Evolutionary conservation across 768 basidiomycete species (phyloP).

Genomic region (Termitomyces titanicus): DNA sequence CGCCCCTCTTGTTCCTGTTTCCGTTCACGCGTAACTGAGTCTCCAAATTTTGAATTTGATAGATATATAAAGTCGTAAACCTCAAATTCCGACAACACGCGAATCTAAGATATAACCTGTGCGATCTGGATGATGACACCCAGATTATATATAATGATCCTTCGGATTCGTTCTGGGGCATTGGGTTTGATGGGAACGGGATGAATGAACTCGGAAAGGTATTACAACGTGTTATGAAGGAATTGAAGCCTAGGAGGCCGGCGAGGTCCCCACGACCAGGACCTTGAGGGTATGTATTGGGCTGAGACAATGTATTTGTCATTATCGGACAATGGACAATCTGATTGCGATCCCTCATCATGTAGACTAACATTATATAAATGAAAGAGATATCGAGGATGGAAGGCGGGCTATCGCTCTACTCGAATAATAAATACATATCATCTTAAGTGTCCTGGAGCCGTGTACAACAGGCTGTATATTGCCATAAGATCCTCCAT

Average conservation of each 20-base stretch:
- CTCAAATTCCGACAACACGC: slow-evolving; percentile 72
- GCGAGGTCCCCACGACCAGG: not conserved
- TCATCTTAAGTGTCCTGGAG: no score
- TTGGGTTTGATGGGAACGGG: slow-evolving; percentile 44
- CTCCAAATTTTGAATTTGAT: not conserved
- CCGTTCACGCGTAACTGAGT: not conserved
- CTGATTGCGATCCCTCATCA: no score
- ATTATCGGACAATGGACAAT: no score
- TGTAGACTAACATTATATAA: no score
- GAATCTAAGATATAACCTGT: slow-evolving; percentile 47
- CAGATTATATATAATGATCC: slow-evolving; percentile 51
- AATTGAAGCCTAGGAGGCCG: slow-evolving; percentile 6
- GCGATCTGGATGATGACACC: slow-evolving; percentile 41
- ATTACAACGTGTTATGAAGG: slow-evolving; percentile 47
- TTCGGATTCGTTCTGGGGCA: slow-evolving; percentile 64
- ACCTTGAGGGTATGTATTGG: not conserved
- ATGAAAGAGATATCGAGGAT: no score
- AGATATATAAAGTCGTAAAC: slow-evolving; percentile 70
- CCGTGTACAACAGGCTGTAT: no score
- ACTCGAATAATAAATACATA: no score
- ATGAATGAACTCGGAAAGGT: slow-evolving; percentile 62
- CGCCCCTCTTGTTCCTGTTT: not conserved
- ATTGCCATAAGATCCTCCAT: no score
- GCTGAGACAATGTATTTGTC: no score
- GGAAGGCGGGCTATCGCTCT: no score